Evolutionary conservation across 306 rosid species (phyloP), one percentile per base, ranked within the genome.

Genomic region (Lotus japonicus): DNA sequence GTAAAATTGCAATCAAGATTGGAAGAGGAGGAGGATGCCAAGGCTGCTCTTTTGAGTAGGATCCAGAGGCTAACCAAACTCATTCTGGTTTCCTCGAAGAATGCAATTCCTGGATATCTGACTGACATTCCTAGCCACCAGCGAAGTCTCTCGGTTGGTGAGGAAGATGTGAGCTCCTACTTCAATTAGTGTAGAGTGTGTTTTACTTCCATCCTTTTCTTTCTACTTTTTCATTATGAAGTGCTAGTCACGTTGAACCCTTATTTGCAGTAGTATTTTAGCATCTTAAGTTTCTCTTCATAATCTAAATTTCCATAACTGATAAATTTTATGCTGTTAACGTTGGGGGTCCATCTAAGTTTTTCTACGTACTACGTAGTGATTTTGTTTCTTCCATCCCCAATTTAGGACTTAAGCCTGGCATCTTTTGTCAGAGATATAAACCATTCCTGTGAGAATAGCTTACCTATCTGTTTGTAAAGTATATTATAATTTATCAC

Each of bases 21-120:
- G 69, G 99, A 95, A 86, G 99, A 95, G 74, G 99, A 95, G 80
- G 99, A 95, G 81, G 99, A 95, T 21, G 99, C 97, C 57, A 95
- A 95, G 84, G 97, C 87, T 81, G 97, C 97, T 83, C 96, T 95
- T 53, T 78, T 89, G 97, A 95, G 99, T 87, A 88, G 99, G 85
- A 95, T 95, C 74, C 99, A 95, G 83, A 83, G 99, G 82, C 87
- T 95, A 64, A 95, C 99, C 12, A 95, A 95, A 80, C 99, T 95
- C 67, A 95, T 95, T 76, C 91, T 95, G 64, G 99, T 95, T 77
- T 95, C 99, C 60, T 82, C 99, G 9, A 95, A 95, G 85, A 87
- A 85, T 82, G 83, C 88, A 21, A 85, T 91, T 77, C 99, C 99
- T 49, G 95, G 91, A 64, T 87, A 84, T 84, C 65, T 84, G 75